Conservation (phyloP, 768 basidiomycete species). For the Chalciporus chontae region DNA sequence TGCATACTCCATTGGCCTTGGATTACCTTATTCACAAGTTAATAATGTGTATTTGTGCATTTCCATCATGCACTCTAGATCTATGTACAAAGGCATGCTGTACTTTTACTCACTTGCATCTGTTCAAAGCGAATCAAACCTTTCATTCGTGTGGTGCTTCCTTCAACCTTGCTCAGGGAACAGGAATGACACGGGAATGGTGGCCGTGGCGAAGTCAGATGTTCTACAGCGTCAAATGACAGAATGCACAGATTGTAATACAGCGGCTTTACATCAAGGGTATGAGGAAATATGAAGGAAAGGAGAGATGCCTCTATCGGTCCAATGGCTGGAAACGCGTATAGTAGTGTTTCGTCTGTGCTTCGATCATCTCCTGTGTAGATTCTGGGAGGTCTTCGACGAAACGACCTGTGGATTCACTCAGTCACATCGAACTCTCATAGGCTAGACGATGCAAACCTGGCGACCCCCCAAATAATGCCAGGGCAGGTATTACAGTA, state of each 20-base stretch:
- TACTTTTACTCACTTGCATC: neutral
- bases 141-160: no score
- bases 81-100: neutral
- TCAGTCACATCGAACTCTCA: neutral
- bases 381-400: slow-evolving; percentile 87
- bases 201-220: neutral
- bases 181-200: no score
- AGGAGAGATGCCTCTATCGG: slow-evolving; percentile 17
- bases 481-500: slow-evolving; percentile 86
- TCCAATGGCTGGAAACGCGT: slow-evolving; percentile 72
- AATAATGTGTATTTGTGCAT: slow-evolving; percentile 14
- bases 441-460: slow-evolving; percentile 43
- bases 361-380: slow-evolving; percentile 88
- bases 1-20: slow-evolving; percentile 8
- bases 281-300: neutral
- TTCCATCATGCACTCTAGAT: slow-evolving; percentile 4
- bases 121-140: no score
- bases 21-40: slow-evolving; percentile 11
- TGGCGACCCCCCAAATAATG: slow-evolving; percentile 85
- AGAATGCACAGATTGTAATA: neutral
- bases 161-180: no score
- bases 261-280: slow-evolving; percentile 5
- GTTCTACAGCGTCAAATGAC: neutral
- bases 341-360: slow-evolving; percentile 81
- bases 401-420: slow-evolving; percentile 57